Evolutionary conservation across 306 rosid species (phyloP).

Genomic region (Pyrus pyrifolia): DNA sequence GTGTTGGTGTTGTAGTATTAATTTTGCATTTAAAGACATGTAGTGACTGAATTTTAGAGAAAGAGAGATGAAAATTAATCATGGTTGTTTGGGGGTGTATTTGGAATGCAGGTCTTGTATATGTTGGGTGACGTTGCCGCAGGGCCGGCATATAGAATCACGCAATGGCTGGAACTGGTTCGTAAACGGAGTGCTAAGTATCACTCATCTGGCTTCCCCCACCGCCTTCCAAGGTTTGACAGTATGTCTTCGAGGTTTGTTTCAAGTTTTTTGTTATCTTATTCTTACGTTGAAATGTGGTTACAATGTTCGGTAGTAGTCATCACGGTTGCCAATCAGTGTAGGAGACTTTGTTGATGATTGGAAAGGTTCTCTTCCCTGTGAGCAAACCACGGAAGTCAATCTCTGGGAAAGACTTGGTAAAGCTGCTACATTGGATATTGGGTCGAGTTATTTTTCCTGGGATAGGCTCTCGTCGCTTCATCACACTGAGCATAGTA

Average conservation of each 20-base stretch:
- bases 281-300: not conserved
- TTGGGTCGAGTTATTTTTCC: constrained; percentile 60
- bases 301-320: not conserved
- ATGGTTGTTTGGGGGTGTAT: not conserved
- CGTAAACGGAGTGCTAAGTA: constrained; percentile 64
- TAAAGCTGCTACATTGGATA: constrained; percentile 68
- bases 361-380: constrained; percentile 18
- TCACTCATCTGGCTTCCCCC: constrained; percentile 71
- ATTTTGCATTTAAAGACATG: not conserved
- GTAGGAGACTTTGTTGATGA: constrained; percentile 35
- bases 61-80: not conserved
- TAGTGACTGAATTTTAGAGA: not conserved
- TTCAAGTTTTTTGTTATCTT: not conserved
- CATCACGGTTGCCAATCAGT: constrained; percentile 34
- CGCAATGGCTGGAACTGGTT: constrained; percentile 88
- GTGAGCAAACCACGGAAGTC: constrained; percentile 51
- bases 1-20: not conserved
- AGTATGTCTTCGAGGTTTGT: constrained; percentile 48
- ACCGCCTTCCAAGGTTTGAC: constrained; percentile 25
- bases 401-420: constrained; percentile 93
- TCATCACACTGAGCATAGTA: constrained; percentile 75
- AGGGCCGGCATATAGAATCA: constrained; percentile 73
- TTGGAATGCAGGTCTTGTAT: constrained; percentile 61
- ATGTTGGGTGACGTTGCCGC: constrained; percentile 85
- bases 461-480: constrained; percentile 81